phyloP scores from a whole-genome alignment of 163 green algal species.

The Scenedesmus sp. region DNA sequence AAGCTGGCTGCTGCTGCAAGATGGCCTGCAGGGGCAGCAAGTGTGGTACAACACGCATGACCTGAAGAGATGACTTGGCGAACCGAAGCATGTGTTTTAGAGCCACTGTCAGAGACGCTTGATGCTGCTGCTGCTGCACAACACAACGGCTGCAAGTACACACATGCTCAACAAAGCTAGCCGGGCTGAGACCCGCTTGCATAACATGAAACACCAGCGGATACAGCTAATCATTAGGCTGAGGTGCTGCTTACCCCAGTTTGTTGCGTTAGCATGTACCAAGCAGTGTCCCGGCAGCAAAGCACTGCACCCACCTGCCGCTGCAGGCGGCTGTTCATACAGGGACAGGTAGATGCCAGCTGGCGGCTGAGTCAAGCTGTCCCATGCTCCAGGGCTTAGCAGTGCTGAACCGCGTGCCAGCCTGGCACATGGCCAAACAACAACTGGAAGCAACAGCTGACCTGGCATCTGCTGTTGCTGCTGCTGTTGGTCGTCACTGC shows the following conservation, averaged over 20 bases:
- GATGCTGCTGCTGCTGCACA: neutral
- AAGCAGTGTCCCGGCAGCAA: neutral
- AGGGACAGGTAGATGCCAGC: conserved; percentile 18
- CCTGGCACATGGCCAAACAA: conserved; percentile 49
- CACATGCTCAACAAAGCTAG: too few species aligned
- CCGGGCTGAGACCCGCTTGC: too few species aligned
- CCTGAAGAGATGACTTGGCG: too few species aligned
- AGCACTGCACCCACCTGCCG: neutral
- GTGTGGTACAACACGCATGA: neutral
- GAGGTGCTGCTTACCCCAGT: too few species aligned
- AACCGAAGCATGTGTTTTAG: neutral
- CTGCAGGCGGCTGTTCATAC: neutral
- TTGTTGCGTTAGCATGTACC: too few species aligned
- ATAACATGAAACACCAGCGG: too few species aligned
- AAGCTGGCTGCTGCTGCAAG: neutral
- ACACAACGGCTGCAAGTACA: too few species aligned
- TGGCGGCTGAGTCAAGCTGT: conserved; percentile 25
- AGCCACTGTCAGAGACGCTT: neutral
- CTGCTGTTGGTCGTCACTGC: neutral
- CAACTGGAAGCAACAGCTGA: neutral
- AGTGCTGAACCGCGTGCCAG: conserved; percentile 20
- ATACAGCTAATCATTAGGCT: too few species aligned
- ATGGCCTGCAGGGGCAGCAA: neutral
- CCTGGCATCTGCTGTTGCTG: conserved; percentile 37
- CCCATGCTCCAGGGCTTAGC: neutral